Conservation (phyloP, 805 yeast species). For the Suhomyces xylopsoci region DNA sequence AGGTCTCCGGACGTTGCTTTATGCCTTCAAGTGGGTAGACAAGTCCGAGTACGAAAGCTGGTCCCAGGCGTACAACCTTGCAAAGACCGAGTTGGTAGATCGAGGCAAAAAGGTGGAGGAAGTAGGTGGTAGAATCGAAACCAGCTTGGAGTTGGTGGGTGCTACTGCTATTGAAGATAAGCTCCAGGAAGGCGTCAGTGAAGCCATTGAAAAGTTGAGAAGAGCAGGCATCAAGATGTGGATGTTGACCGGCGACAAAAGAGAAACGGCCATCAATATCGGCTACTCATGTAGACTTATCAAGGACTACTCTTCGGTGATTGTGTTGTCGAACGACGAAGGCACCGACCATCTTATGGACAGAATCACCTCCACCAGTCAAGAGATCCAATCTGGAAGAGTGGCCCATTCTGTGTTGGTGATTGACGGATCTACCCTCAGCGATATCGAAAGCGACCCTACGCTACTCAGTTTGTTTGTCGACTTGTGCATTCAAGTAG, state of each 20-base stretch:
- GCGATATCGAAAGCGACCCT: slow-evolving; percentile 68
- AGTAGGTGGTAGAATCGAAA: slow-evolving; percentile 72
- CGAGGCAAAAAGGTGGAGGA: slow-evolving; percentile 65
- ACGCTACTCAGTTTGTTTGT: slow-evolving; percentile 71
- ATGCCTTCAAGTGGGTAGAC: slow-evolving; percentile 72
- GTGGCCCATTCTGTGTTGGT: slow-evolving; percentile 95
- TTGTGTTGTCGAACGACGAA: slow-evolving; percentile 53
- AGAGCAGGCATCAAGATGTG: slow-evolving; percentile 93
- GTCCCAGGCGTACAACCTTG: slow-evolving; percentile 65
- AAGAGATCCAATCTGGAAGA: slow-evolving; percentile 65
- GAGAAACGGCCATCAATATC: slow-evolving; percentile 96
- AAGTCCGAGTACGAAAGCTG: slow-evolving; percentile 59
- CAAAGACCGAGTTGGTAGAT: slow-evolving; percentile 70
- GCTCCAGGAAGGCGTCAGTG: slow-evolving; percentile 94
- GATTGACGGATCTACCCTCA: slow-evolving; percentile 87
- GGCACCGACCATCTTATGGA: slow-evolving; percentile 58
- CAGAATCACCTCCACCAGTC: slow-evolving; percentile 69
- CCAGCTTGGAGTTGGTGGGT: slow-evolving; percentile 67
- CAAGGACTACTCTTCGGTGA: slow-evolving; percentile 87
- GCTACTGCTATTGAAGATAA: slow-evolving; percentile 98
- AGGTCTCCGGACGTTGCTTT: slow-evolving; percentile 86
- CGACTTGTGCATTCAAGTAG: slow-evolving; percentile 81
- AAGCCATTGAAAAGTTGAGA: slow-evolving; percentile 84
- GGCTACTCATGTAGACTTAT: slow-evolving; percentile 93
- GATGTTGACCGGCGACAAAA: slow-evolving; percentile 98